Evolutionary conservation across 179 eudicot genomes (phyloP).

Genomic region (Kewa caespitosa): DNA sequence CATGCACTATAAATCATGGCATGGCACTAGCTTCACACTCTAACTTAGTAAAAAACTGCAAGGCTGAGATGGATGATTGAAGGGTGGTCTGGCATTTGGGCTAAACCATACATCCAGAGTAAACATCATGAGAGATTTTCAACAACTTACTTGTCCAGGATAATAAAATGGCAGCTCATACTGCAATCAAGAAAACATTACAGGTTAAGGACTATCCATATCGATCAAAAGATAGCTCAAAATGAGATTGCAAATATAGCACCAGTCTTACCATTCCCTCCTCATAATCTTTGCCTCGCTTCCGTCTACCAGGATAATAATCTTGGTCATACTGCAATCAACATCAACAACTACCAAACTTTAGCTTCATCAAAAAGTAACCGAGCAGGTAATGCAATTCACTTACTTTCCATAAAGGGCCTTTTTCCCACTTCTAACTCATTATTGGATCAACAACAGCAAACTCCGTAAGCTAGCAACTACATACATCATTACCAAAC

Average conservation of each 20-base stretch:
- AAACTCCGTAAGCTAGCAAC: neutral
- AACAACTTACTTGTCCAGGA: slow-evolving; percentile 88
- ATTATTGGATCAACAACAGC: slow-evolving; percentile 4
- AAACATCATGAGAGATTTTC: neutral
- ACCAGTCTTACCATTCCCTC: slow-evolving; percentile 78
- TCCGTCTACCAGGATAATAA: slow-evolving; percentile 93
- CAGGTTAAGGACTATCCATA: slow-evolving; percentile 20
- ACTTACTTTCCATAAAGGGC: too few species aligned
- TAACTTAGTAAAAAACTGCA: neutral
- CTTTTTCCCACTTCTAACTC: too few species aligned
- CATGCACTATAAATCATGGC: neutral
- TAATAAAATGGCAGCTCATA: slow-evolving; percentile 96
- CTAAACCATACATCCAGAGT: neutral
- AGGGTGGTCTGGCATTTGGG: neutral
- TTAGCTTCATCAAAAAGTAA: slow-evolving; percentile 14
- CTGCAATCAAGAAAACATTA: slow-evolving; percentile 47
- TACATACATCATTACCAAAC: neutral
- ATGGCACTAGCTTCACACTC: too few species aligned
- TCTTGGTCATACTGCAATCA: slow-evolving; percentile 82
- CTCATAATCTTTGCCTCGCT: slow-evolving; percentile 88
- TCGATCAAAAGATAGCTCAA: slow-evolving; percentile 5
- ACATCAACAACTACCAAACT: slow-evolving; percentile 5
- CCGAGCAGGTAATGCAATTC: too few species aligned
- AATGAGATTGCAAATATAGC: slow-evolving; percentile 4
- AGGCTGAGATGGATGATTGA: neutral